A percentile compares a stretch with the other conserved stretches of the same genome.
These are phyloP conservation scores for Pinus taeda DNA, from an alignment of 75 land plant genomes.

Conservation along the genomic window DNA sequence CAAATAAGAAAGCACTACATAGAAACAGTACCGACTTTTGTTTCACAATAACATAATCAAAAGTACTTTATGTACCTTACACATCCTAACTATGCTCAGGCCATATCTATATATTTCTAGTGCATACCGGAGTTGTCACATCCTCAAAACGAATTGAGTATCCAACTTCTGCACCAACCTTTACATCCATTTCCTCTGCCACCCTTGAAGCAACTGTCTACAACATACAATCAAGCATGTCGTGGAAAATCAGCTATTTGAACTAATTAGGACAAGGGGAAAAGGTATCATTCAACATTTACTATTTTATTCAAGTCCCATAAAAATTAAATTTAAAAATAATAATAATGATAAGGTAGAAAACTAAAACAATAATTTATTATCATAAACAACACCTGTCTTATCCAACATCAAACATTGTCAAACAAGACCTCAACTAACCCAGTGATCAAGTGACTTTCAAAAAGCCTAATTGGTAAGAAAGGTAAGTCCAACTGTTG, in stretches of 20 bases:
- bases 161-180: conserved; percentile 93
- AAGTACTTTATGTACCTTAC: not conserved
- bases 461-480: too few species aligned
- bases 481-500: too few species aligned
- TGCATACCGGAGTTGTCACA: conserved; percentile 57
- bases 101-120: not conserved
- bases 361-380: not conserved
- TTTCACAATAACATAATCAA: too few species aligned
- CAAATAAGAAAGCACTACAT: too few species aligned
- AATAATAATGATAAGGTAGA: not conserved
- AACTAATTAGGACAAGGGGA: not conserved
- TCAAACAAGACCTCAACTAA: not conserved
- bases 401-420: not conserved
- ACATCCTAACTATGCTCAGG: not conserved
- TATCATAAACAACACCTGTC: not conserved
- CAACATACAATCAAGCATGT: not conserved
- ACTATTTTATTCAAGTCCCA: not conserved
- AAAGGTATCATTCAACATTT: not conserved
- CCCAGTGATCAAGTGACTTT: not conserved
- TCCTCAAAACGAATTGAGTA: conserved; percentile 98
- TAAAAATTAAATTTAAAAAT: not conserved
- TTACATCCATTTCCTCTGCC: conserved; percentile 95
- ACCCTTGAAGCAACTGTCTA: conserved; percentile 93
- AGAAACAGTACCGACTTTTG: too few species aligned
- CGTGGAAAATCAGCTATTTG: not conserved